Percentiles rank a stretch among this genome's conserved stretches.
Evolutionary conservation across 2,329 filamentous ascomycete genomes (phyloP).

Genomic region (Nothophoma quercina): DNA sequence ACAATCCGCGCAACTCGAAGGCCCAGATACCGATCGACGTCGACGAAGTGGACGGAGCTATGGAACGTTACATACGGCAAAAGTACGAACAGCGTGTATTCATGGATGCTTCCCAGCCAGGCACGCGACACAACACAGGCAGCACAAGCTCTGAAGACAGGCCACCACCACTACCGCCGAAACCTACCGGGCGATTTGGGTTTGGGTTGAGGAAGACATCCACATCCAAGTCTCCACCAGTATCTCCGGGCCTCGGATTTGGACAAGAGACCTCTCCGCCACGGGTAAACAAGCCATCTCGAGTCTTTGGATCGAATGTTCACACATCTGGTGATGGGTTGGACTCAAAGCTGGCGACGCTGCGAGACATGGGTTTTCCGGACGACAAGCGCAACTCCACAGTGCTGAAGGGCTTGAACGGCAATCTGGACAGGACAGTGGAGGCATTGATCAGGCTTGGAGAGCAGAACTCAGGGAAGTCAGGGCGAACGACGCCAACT

Average conservation of each 20-base stretch:
- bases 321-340: conserved; percentile 63
- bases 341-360: conserved; percentile 76
- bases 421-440: conserved; percentile 84
- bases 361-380: conserved; percentile 90
- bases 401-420: conserved; percentile 81
- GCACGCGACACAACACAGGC: conserved; percentile 63
- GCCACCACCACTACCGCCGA: conserved; percentile 66
- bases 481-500: conserved; percentile 57
- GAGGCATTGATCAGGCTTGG: conserved; percentile 85
- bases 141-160: conserved; percentile 64
- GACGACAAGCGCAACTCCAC: conserved; percentile 83
- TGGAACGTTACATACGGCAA: conserved; percentile 93
- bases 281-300: conserved; percentile 69
- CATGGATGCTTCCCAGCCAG: conserved; percentile 47
- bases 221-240: conserved; percentile 62
- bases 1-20: conserved; percentile 84
- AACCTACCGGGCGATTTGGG: conserved; percentile 66
- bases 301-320: conserved; percentile 73
- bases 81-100: conserved; percentile 81
- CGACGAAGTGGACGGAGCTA: conserved; percentile 90
- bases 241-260: conserved; percentile 46
- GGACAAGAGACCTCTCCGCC: conserved; percentile 46
- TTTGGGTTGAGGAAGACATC: conserved; percentile 75
- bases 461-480: conserved; percentile 57
- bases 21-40: conserved; percentile 86